Evolutionary conservation across 2,329 filamentous ascomycete species (phyloP).

Genomic region (Blastomyces percursus): DNA sequence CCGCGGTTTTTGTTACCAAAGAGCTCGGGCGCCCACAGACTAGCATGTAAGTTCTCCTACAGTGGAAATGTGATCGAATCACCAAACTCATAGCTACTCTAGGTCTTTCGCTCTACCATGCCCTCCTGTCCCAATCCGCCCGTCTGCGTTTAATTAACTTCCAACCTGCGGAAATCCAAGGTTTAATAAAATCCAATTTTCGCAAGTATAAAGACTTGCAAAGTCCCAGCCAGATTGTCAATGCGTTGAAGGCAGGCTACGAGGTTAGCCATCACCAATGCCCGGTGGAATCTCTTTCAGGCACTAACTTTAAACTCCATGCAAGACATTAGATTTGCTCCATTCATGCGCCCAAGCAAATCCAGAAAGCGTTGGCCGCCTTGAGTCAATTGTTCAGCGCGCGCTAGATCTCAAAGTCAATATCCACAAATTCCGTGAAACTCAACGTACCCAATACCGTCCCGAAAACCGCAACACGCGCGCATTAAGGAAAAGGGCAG

Average conservation of each 20-base stretch:
- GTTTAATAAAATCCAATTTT: constrained; percentile 29
- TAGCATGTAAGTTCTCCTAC: constrained; percentile 31
- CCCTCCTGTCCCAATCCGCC: constrained; percentile 34
- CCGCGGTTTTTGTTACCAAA: constrained; percentile 26
- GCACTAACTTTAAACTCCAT: background rate
- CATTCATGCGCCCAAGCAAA: constrained; percentile 25
- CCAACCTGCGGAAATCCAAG: constrained; percentile 18
- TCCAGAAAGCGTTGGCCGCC: constrained; percentile 16
- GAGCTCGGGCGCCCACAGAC: constrained; percentile 31
- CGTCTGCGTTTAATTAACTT: constrained; percentile 19
- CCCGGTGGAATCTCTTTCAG: background rate
- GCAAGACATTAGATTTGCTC: constrained; percentile 31
- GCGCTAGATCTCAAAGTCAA: constrained; percentile 16
- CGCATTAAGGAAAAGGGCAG: constrained; percentile 16
- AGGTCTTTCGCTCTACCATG: constrained; percentile 38
- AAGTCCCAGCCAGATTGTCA: constrained; percentile 29
- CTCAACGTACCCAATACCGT: constrained; percentile 12
- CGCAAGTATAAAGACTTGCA: constrained; percentile 28
- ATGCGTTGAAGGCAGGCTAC: constrained; percentile 34
- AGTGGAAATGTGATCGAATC: background rate
- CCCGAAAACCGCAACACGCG: constrained; percentile 13
- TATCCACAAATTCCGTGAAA: constrained; percentile 15
- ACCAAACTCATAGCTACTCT: constrained; percentile 4
- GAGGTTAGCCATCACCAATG: constrained; percentile 20
- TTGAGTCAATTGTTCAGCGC: constrained; percentile 22